Conservation (phyloP, 768 basidiomycete genomes). For the Collybiopsis confluens region DNA sequence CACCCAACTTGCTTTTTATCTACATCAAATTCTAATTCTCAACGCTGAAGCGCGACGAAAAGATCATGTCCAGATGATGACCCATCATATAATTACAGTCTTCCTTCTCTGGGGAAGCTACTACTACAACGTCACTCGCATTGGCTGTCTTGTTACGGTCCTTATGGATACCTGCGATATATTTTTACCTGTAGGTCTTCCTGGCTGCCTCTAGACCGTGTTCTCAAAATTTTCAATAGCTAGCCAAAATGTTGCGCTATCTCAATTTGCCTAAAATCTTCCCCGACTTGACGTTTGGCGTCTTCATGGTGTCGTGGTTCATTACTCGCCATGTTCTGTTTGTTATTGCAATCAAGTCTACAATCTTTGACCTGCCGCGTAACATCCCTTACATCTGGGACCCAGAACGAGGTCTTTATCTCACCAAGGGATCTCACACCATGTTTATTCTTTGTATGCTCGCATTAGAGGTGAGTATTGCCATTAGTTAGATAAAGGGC, state of each 20-base stretch:
- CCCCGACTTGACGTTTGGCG: slow-evolving; percentile 72
- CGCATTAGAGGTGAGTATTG: slow-evolving; percentile 52
- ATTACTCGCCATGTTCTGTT: slow-evolving; percentile 86
- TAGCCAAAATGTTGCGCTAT: slow-evolving; percentile 94
- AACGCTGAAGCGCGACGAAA: slow-evolving; percentile 90
- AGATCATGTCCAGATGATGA: slow-evolving; percentile 95
- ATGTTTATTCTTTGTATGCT: slow-evolving; percentile 54
- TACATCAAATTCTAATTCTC: slow-evolving; percentile 87
- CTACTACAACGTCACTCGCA: slow-evolving; percentile 76
- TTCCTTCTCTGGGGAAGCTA: slow-evolving; percentile 76
- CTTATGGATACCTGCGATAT: slow-evolving; percentile 96
- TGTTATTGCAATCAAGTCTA: slow-evolving; percentile 61
- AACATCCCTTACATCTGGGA: slow-evolving; percentile 56
- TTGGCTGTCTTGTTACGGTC: slow-evolving; percentile 86
- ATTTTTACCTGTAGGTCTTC: slow-evolving; percentile 71
- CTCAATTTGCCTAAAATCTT: slow-evolving; percentile 54
- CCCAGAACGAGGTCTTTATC: slow-evolving; percentile 51
- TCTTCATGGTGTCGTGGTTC: slow-evolving; percentile 89
- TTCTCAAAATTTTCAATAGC: slow-evolving; percentile 34
- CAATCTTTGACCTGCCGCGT: slow-evolving; percentile 44
- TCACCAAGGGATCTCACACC: slow-evolving; percentile 39
- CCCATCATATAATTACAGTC: slow-evolving; percentile 90
- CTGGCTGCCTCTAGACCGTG: background rate
- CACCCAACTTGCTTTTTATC: slow-evolving; percentile 81
- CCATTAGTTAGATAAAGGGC: background rate